Base-by-base conservation (phyloP, 169 alveolate species). In the Plasmodium coatneyi region DNA sequence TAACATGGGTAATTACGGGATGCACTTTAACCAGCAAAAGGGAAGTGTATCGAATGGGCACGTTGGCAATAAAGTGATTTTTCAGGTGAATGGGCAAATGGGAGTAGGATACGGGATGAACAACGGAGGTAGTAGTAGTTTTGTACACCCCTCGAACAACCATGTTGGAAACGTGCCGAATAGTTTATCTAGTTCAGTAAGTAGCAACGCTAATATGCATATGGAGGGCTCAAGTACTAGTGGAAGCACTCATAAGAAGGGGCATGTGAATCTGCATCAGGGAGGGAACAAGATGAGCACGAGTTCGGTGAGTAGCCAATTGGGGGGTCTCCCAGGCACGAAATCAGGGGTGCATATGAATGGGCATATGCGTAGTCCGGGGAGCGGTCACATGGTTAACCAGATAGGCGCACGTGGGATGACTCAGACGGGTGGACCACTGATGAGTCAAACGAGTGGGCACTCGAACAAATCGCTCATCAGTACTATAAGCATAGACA, bases 21-120 rank as follows among this genome's bases (percentile, higher is more conserved):
- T 76, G 10, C 80, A 86, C 46, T 30, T 86, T 56, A 78, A 49
- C 28, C 86, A 74, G 3, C 93, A 74, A 14, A 74, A 86, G 46
- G 82, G 56, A 9, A 86, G 36, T 28, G 43, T 36, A 32, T 25
- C 10, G 25, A 86, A 86, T 86, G 28, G 7, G 78, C 84, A 30
- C 2, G 41, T 54, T 30, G 43, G 22, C 25, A 82, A 12, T 52
- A 28, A 52, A 25, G 19, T 32, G 41, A 82, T 25, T 30, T 82
- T 32, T 41, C 43, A 82, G 14, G 12, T 28, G 71, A 52, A 82
- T 56, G 71, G 43, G 16, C 90, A 52, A 25, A 82, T 28, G 78
- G 71, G 71, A 12, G 54, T 39, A 12, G 30, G 46, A 25, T 9
- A 5, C 34, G 46, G 22, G 7, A 49, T 49, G 60, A 49, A 14